These are phyloP conservation scores for Colletotrichum abscissum DNA, from an alignment of 2,329 filamentous ascomycete genomes.

Conservation along the genomic window DNA sequence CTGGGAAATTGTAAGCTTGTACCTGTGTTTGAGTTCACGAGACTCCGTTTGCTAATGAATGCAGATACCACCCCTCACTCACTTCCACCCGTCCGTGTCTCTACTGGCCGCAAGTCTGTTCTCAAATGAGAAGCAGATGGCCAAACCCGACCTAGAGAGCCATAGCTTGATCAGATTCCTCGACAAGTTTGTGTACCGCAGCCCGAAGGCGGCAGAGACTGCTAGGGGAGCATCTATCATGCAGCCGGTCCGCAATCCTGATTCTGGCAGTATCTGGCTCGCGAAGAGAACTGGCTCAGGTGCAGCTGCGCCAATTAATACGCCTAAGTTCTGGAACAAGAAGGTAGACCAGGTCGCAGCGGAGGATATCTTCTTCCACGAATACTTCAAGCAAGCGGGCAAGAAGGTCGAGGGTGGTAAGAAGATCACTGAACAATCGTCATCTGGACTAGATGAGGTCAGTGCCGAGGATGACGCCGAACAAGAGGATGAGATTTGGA, in stretches of 20 bases:
- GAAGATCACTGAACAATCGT: conserved; percentile 62
- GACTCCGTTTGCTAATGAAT: not conserved
- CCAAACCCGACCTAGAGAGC: conserved; percentile 90
- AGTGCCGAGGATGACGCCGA: conserved; percentile 62
- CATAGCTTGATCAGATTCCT: conserved; percentile 96
- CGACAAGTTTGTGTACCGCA: conserved; percentile 98
- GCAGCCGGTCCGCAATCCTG: conserved; percentile 81
- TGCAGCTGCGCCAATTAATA: conserved; percentile 72
- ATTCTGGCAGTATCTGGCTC: conserved; percentile 67
- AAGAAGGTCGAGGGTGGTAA: conserved; percentile 68
- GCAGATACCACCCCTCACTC: conserved; percentile 74
- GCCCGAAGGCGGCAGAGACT: conserved; percentile 77
- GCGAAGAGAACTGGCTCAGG: conserved; percentile 59
- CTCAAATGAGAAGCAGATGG: conserved; percentile 75
- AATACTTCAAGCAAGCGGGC: conserved; percentile 86
- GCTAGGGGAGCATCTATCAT: conserved; percentile 91
- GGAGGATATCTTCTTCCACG: conserved; percentile 98
- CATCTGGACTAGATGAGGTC: conserved; percentile 54
- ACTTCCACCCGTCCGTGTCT: conserved; percentile 94
- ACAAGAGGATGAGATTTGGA: conserved; percentile 87
- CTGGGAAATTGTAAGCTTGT: conserved; percentile 81
- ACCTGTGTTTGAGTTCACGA: not conserved
- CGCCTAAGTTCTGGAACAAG: conserved; percentile 90
- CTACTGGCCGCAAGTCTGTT: conserved; percentile 83
- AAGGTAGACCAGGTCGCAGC: conserved; percentile 87